phyloP scores from a whole-genome alignment of 805 yeast species.

The Myxozyma mucilagina region DNA sequence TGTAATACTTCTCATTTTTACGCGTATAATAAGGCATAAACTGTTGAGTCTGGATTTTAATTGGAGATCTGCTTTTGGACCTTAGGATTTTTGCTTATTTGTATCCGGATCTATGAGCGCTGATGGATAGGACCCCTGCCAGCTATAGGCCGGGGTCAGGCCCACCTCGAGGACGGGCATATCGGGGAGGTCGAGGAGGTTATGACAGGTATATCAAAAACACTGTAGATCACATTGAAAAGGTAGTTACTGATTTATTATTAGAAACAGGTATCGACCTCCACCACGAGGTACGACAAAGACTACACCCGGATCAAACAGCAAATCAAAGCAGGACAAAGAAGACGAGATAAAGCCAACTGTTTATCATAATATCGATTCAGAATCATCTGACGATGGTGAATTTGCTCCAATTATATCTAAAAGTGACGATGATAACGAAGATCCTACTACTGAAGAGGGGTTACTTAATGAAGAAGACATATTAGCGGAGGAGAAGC shows the following conservation, averaged over 20 bases:
- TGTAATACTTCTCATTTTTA: too few relatives aligned
- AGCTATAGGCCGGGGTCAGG: neutral
- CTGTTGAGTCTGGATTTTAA: too few relatives aligned
- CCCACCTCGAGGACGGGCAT: neutral
- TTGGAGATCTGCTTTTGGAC: too few relatives aligned
- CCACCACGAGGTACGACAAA: neutral
- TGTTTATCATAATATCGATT: neutral
- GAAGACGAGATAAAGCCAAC: neutral
- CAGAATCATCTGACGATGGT: neutral
- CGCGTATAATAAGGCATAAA: too few relatives aligned
- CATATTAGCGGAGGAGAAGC: neutral
- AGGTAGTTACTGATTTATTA: neutral
- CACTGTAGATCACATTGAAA: neutral
- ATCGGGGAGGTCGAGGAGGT: neutral
- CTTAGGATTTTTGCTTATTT: too few relatives aligned
- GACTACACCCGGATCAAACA: neutral
- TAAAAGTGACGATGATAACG: neutral
- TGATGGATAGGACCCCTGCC: neutral
- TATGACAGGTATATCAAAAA: neutral
- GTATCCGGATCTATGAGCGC: neutral
- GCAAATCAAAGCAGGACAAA: neutral
- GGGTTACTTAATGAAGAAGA: neutral
- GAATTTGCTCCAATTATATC: neutral
- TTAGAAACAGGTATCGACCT: neutral
- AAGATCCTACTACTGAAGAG: neutral